A percentile compares a stretch with the other conserved stretches of the same genome.
These are phyloP conservation scores for Umbelopsis vinacea DNA, from an alignment of 192 early-diverging fungal species.

Conservation along the genomic window DNA sequence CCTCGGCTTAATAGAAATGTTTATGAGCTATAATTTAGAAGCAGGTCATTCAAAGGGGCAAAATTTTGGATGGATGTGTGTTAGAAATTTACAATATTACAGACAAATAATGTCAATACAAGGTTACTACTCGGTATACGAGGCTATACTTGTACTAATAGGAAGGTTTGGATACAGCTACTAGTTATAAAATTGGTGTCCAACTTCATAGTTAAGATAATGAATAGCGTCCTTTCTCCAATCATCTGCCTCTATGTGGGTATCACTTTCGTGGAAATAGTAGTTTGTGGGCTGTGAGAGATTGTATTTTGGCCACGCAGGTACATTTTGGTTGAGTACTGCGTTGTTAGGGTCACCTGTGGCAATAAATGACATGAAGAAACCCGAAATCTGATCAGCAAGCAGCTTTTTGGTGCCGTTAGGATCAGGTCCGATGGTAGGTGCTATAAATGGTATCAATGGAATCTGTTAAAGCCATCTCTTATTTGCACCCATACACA, in stretches of 20 bases:
- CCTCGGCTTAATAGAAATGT: no score
- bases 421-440: slow-evolving; percentile 21
- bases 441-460: background rate
- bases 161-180: background rate
- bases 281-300: background rate
- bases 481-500: no score
- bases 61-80: no score
- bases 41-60: no score
- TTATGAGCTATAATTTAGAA: no score
- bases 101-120: no score
- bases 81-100: no score
- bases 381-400: slow-evolving; percentile 16
- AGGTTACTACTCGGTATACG: no score
- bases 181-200: slow-evolving; percentile 18
- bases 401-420: background rate
- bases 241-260: background rate
- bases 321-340: background rate
- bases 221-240: slow-evolving; percentile 17
- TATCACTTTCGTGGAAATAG: slow-evolving; percentile 9
- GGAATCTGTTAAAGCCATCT: background rate
- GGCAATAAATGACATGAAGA: slow-evolving; percentile 22
- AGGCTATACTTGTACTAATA: no score
- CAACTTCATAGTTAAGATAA: slow-evolving; percentile 15
- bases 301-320: slow-evolving; percentile 18
- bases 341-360: slow-evolving; percentile 16